phyloP scores from a whole-genome alignment of 257 asterid genomes.

The Solanum appendiculatum region DNA sequence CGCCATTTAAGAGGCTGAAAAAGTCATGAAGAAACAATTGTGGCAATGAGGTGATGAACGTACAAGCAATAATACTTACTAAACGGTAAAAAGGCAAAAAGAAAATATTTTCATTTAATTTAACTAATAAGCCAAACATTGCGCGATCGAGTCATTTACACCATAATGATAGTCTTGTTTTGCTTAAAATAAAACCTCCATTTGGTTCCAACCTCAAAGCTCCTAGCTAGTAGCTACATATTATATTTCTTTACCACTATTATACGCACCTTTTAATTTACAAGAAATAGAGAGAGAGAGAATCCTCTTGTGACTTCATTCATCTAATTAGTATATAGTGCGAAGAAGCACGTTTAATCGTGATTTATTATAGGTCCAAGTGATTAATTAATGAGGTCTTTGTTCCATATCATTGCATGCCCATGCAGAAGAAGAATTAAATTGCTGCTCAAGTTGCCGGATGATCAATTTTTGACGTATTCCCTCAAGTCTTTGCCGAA shows the following conservation, averaged over 20 bases:
- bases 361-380: not conserved
- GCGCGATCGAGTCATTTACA: slow-evolving; percentile 7
- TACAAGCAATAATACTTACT: not conserved
- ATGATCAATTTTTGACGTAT: slow-evolving; percentile 55
- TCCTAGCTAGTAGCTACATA: not conserved
- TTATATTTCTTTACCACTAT: slow-evolving; percentile 2
- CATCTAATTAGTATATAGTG: not conserved
- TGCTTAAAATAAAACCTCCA: not conserved
- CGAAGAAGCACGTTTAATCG: not conserved
- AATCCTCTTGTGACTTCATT: not conserved
- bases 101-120: not conserved
- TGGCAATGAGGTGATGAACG: not conserved
- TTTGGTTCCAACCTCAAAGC: not conserved
- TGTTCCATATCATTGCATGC: slow-evolving; percentile 37
- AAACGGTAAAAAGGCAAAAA: not conserved
- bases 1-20: not conserved
- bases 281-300: not conserved
- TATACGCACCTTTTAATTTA: slow-evolving; percentile 11
- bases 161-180: slow-evolving; percentile 1
- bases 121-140: slow-evolving; percentile 1
- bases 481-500: slow-evolving; percentile 62
- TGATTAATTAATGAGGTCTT: slow-evolving; percentile 26
- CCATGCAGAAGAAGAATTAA: slow-evolving; percentile 39
- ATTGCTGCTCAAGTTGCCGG: slow-evolving; percentile 59
- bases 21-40: not conserved